A percentile compares a stretch with the other conserved stretches of the same genome.
phyloP scores from a whole-genome alignment of 1,139 yeast species.

The Geotrichum restrictum region DNA sequence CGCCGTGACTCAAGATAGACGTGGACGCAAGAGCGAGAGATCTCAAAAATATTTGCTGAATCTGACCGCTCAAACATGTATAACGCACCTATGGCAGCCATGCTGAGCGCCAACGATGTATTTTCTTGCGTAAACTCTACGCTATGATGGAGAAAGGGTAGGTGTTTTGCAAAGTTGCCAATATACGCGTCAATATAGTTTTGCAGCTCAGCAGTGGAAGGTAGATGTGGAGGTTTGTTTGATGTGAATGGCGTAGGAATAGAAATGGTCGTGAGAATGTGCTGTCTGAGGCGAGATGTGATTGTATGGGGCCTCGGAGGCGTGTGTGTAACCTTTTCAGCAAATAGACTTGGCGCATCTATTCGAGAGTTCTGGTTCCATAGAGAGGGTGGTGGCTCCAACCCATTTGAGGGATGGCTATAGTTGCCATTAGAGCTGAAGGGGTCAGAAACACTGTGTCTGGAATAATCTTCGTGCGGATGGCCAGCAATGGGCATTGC shows the following conservation, averaged over 20 bases:
- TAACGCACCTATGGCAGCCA: slow-evolving; percentile 86
- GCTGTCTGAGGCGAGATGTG: slow-evolving; percentile 72
- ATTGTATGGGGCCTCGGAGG: slow-evolving; percentile 30
- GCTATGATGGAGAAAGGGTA: slow-evolving; percentile 78
- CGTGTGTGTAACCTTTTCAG: not conserved
- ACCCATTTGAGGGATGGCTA: not conserved
- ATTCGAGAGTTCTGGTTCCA: not conserved
- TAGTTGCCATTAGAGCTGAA: too few species aligned
- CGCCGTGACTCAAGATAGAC: slow-evolving; percentile 63
- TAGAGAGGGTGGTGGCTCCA: not conserved
- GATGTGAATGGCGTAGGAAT: slow-evolving; percentile 60
- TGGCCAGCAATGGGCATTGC: not conserved
- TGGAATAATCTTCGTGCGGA: not conserved
- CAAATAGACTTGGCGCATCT: too few species aligned
- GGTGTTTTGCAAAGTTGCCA: slow-evolving; percentile 70
- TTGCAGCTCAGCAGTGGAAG: slow-evolving; percentile 69
- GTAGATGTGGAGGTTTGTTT: slow-evolving; percentile 51
- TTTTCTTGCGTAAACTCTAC: slow-evolving; percentile 58
- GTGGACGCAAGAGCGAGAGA: slow-evolving; percentile 74
- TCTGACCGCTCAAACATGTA: slow-evolving; percentile 77
- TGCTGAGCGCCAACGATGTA: slow-evolving; percentile 71
- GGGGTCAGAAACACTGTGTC: not conserved
- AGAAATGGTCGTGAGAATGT: slow-evolving; percentile 49
- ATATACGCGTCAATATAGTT: slow-evolving; percentile 67
- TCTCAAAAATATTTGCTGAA: slow-evolving; percentile 70